Evolutionary conservation across 2,329 filamentous ascomycete genomes (phyloP).

Genomic region (Amauroascus verrucosus): DNA sequence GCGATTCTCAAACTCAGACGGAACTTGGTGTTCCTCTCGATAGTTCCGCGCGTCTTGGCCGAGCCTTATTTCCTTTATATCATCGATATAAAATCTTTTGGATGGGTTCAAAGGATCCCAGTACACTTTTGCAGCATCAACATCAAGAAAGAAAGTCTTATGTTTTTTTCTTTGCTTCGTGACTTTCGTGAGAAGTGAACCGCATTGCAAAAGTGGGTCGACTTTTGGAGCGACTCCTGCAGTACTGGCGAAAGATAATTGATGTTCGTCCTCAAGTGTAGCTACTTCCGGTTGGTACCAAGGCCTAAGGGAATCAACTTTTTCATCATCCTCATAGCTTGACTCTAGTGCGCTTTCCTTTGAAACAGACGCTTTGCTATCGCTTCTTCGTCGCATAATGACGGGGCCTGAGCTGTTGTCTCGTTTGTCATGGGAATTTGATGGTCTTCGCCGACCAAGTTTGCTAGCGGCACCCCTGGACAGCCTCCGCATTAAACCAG

Average conservation of each 20-base stretch:
- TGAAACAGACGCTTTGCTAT: slow-evolving; percentile 61
- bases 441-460: slow-evolving; percentile 61
- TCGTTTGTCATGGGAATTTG: slow-evolving; percentile 65
- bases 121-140: slow-evolving; percentile 71
- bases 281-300: slow-evolving; percentile 34
- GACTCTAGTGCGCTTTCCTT: slow-evolving; percentile 36
- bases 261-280: slow-evolving; percentile 31
- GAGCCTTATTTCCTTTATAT: slow-evolving; percentile 81
- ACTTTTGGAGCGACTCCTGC: slow-evolving; percentile 54
- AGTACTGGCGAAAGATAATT: slow-evolving; percentile 27
- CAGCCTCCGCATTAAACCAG: slow-evolving; percentile 68
- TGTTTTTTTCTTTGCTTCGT: slow-evolving; percentile 68
- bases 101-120: slow-evolving; percentile 72
- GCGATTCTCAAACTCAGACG: slow-evolving; percentile 55
- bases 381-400: slow-evolving; percentile 75
- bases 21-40: slow-evolving; percentile 67
- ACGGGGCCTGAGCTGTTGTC: slow-evolving; percentile 85
- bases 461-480: slow-evolving; percentile 69
- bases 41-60: slow-evolving; percentile 81
- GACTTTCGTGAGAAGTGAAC: slow-evolving; percentile 69
- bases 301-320: slow-evolving; percentile 36
- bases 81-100: slow-evolving; percentile 87
- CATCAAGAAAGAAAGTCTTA: slow-evolving; percentile 69
- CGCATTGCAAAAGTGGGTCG: slow-evolving; percentile 64
- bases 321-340: slow-evolving; percentile 38